phyloP scores from a whole-genome alignment of 768 basidiomycete species.

The Calocybe gangraenosa region DNA sequence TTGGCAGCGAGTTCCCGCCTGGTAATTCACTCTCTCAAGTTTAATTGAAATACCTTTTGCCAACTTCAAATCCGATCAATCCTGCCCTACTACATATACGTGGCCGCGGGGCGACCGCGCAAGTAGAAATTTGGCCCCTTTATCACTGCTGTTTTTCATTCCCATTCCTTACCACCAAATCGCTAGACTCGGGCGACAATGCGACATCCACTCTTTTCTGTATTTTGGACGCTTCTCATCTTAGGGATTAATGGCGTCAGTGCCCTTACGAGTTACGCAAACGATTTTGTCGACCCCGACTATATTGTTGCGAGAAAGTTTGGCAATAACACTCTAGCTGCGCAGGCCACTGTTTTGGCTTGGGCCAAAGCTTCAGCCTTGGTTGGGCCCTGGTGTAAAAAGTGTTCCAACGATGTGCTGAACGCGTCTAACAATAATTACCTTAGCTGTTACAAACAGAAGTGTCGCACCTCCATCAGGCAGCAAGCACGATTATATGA shows the following conservation, averaged over 20 bases:
- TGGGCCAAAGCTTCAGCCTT: conserved; percentile 43
- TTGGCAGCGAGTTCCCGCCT: too few species aligned
- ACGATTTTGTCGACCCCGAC: conserved; percentile 53
- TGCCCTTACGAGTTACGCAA: conserved; percentile 41
- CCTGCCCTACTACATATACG: too few species aligned
- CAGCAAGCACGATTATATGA: conserved; percentile 60
- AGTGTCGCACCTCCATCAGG: conserved; percentile 45
- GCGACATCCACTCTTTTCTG: conserved; percentile 26
- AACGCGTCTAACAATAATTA: neutral
- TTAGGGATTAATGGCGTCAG: conserved; percentile 9
- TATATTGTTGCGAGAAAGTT: conserved; percentile 41
- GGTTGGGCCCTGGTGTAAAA: conserved; percentile 55
- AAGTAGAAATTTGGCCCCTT: too few species aligned
- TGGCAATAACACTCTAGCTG: conserved; percentile 35
- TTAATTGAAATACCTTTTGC: too few species aligned
- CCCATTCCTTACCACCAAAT: too few species aligned
- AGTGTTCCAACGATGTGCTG: conserved; percentile 16
- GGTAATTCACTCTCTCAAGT: too few species aligned
- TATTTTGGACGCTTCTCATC: conserved; percentile 17
- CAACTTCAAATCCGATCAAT: too few species aligned
- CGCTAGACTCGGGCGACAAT: conserved; percentile 17
- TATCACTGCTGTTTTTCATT: too few species aligned
- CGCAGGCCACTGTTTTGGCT: conserved; percentile 39
- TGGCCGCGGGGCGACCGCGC: too few species aligned
- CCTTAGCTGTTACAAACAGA: conserved; percentile 46